Base-by-base conservation (phyloP, 441 rosid species). In the Brassica balearica region DNA sequence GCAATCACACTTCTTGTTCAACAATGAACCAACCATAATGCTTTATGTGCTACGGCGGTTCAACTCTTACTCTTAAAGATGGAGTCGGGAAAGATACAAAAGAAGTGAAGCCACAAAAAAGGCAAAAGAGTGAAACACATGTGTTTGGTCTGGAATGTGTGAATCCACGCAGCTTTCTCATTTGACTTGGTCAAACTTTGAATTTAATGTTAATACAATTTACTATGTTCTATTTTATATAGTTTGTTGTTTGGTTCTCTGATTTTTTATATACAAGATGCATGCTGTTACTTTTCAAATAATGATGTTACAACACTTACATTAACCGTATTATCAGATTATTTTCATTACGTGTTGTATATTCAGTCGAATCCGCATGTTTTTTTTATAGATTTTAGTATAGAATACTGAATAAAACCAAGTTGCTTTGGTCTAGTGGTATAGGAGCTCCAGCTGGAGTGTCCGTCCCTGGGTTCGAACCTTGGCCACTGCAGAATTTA, bases 151-250 rank as follows among this genome's bases (percentile, higher is more conserved):
- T 53, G n/a, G 78, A 66, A 73, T 8, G 12, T 73, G 75, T 63
- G 78, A 73, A 68, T 79, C 51, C 78, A 29, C 17, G 69, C 77
- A 48, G 65, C 74, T 68, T 68, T 78, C 48, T 73, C 2, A 0
- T 41, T 79, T 79, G 82, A 79, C 82, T 74, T 9, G 29, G 78
- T 79, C 82, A 79, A 79, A 73, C 53, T 63, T 25, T 14, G 41
- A 20, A 2, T 63, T 68, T 61, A 72, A 59, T 65, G 62, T 58
- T 25, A 14, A 17, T 58, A 43, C 76, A 65, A 15, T 76, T 29
- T 32, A 63, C 46, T 43, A 43, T 77, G 67, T 55, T 77, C 32
- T 2, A 27, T 36, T 66, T 60, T 23, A 11, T 60, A 60, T 60
- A 1, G 34, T 60, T 59, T 59, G 29, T 22, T 11, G 65, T 23